Percentiles rank a stretch among this genome's conserved stretches.
These are phyloP conservation scores for Thelonectria blattea DNA, from an alignment of 2,329 filamentous ascomycete species.

Conservation along the genomic window DNA sequence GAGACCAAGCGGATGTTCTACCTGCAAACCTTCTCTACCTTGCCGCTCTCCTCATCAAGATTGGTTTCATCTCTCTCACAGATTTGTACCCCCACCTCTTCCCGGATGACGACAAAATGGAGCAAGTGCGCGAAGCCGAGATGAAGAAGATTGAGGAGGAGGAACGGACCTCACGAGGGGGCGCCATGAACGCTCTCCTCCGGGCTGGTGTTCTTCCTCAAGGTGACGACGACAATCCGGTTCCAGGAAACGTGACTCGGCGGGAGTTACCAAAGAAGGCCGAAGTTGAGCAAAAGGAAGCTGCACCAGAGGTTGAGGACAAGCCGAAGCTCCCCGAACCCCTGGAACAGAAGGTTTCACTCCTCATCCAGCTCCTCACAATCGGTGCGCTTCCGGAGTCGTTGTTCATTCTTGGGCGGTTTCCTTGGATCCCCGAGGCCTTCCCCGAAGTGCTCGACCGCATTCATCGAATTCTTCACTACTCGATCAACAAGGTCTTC, in stretches of 20 bases:
- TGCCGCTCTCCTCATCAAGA: slow-evolving; percentile 90
- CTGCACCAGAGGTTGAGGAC: slow-evolving; percentile 51
- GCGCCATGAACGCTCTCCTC: slow-evolving; percentile 80
- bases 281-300: slow-evolving; percentile 59
- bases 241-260: slow-evolving; percentile 46
- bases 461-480: slow-evolving; percentile 83
- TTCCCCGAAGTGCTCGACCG: slow-evolving; percentile 81
- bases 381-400: slow-evolving; percentile 94
- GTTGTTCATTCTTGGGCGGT: slow-evolving; percentile 88
- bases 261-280: slow-evolving; percentile 60
- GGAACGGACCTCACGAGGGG: slow-evolving; percentile 74
- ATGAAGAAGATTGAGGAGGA: slow-evolving; percentile 79
- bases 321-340: slow-evolving; percentile 70
- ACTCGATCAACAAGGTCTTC: slow-evolving; percentile 79
- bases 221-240: slow-evolving; percentile 71
- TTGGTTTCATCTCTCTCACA: slow-evolving; percentile 90
- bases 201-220: slow-evolving; percentile 80
- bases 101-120: slow-evolving; percentile 84
- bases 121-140: slow-evolving; percentile 70
- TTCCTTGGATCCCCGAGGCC: slow-evolving; percentile 88
- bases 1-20: slow-evolving; percentile 76
- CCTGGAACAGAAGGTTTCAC: slow-evolving; percentile 83
- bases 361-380: slow-evolving; percentile 84
- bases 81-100: slow-evolving; percentile 94
- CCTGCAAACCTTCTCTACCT: slow-evolving; percentile 94